phyloP scores from a whole-genome alignment of 305 asterid species.

The Fraxinus greggii region DNA sequence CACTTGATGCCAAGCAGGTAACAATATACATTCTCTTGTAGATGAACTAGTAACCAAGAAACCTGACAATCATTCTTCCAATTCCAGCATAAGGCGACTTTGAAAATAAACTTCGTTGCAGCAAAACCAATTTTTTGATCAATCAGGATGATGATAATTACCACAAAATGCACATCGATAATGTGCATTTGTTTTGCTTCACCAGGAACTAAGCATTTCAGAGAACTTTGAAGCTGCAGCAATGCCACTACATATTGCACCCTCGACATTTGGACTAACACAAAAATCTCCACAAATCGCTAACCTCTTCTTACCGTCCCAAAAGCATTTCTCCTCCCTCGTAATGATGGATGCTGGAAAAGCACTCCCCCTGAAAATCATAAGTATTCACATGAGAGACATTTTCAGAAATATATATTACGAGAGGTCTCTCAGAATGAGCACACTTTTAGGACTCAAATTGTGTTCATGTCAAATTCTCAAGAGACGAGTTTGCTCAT shows the following conservation, averaged over 20 bases:
- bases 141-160: background rate
- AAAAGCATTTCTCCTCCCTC: slow-evolving; percentile 66
- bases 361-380: slow-evolving; percentile 69
- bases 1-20: background rate
- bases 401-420: background rate
- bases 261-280: slow-evolving; percentile 66
- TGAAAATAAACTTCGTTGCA: background rate
- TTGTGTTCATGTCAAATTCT: background rate
- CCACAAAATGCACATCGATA: background rate
- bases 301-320: slow-evolving; percentile 55
- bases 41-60: background rate
- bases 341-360: slow-evolving; percentile 64
- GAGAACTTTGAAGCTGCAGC: slow-evolving; percentile 68
- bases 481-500: background rate
- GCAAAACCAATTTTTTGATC: background rate
- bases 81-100: background rate
- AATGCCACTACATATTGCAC: slow-evolving; percentile 74
- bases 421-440: background rate
- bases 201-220: slow-evolving; percentile 34
- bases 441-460: background rate
- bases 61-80: background rate
- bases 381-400: background rate
- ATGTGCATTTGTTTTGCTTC: background rate
- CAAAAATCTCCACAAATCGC: slow-evolving; percentile 88
- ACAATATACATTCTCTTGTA: background rate